Base-by-base conservation (phyloP, 495 filamentous ascomycete genomes). In the Astrocystis sublimbata region DNA sequence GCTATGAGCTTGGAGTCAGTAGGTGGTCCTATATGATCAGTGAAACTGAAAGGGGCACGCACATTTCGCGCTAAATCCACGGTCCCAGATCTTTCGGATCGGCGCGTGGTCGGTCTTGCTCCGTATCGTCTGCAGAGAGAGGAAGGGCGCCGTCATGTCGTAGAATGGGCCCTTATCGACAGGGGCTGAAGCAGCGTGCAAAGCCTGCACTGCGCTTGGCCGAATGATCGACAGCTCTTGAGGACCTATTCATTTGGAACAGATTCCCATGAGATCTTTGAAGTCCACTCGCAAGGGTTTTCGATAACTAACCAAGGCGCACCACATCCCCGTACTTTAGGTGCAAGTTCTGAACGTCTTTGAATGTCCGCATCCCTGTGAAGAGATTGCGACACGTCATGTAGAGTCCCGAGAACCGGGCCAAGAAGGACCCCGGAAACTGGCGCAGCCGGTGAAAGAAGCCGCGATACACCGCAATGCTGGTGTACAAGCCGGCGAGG, bases 41-140 rank as follows among this genome's bases (percentile, higher is more conserved):
- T 6, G 6, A 13, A 6, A 36, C 33, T 6, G 13, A 36, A 13
- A 6, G 13, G 33, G 6, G 6, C 4, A 6, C 8, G n/a, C 8
- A 10, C 7, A 6, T 35, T 67, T 65, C 24, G 68, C 65, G 36
- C 53, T 70, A 58, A 70, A 70, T 0, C 53, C 65, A 30, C 53
- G 51, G 35, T 70, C 68, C 68, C 68, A 70, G 21, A 70, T 56
- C 36, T 70, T 70, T 45, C 68, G 65, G n/a, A 65, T 55, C 7
- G 59, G 65, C 6, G 65, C 68, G 19, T 70, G 68, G 46, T 70
- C 68, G 17, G 51, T 38, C 50, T 68, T 67, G 33, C 33, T 36
- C 6, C 33, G 33, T 6, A 36, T 36, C 6, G 33, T 36, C 33
- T 36, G 33, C 33, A 36, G 33, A 6, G 33, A 36, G 6, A 36